Evolutionary conservation across 352 stramenopile species (phyloP).

Genomic region (Pythium plurisporium): DNA sequence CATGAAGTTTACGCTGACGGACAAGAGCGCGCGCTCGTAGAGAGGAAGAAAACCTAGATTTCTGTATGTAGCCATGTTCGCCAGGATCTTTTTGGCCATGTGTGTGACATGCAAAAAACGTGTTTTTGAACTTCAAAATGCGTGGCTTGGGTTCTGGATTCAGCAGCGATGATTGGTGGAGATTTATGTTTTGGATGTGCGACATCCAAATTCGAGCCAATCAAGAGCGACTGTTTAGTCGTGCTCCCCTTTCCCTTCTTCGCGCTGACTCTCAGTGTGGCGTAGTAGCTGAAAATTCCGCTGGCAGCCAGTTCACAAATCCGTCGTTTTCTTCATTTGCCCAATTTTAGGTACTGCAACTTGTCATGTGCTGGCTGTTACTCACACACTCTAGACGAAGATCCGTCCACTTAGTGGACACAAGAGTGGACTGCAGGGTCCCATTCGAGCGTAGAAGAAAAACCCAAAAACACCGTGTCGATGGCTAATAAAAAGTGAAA

Average conservation of each 20-base stretch:
- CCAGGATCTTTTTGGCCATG: too few relatives aligned
- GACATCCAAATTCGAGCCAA: neutral
- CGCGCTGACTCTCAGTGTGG: slow-evolving; percentile 21
- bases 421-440: slow-evolving; percentile 15
- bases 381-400: neutral
- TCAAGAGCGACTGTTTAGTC: neutral
- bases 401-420: slow-evolving; percentile 13
- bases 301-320: slow-evolving; percentile 16
- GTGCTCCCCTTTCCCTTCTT: neutral
- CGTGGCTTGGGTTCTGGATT: neutral
- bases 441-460: neutral
- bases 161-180: neutral
- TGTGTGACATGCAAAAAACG: neutral
- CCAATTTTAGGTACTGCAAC: slow-evolving; percentile 13
- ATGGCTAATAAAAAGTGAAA: slow-evolving; percentile 1
- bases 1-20: slow-evolving; percentile 82
- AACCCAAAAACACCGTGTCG: neutral
- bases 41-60: too few relatives aligned
- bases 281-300: slow-evolving; percentile 18
- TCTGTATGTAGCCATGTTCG: neutral
- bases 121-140: neutral
- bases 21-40: slow-evolving; percentile 34
- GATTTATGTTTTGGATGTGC: neutral
- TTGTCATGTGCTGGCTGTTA: slow-evolving; percentile 6
- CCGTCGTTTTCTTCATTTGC: slow-evolving; percentile 16